Conservation (phyloP, 352 stramenopile species). For the Phytophthora niederhauseri region DNA sequence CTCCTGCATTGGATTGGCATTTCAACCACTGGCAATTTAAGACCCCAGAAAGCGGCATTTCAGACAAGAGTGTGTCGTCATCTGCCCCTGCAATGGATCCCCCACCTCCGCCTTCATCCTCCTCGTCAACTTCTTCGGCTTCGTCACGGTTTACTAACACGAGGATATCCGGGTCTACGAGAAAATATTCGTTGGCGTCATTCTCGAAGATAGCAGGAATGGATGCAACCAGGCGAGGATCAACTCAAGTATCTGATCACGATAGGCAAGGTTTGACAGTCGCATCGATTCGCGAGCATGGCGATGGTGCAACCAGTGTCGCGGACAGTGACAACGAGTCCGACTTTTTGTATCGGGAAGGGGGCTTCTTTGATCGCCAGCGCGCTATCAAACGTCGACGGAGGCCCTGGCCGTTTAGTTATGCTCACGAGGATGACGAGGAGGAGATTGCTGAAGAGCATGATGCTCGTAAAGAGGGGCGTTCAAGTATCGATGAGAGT, state of each 20-base stretch:
- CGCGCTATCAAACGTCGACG: constrained; percentile 61
- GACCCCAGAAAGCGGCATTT: constrained; percentile 24
- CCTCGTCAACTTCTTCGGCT: constrained; percentile 38
- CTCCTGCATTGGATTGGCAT: constrained; percentile 79
- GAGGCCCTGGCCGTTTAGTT: constrained; percentile 64
- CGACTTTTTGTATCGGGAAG: constrained; percentile 79
- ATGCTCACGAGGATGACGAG: constrained; percentile 42
- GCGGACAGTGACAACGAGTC: constrained; percentile 43
- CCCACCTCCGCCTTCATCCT: constrained; percentile 30
- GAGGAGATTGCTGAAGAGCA: constrained; percentile 29
- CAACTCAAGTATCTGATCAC: constrained; percentile 17
- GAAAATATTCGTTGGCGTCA: constrained; percentile 61
- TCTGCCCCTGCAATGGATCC: constrained; percentile 25
- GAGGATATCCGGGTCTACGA: constrained; percentile 35
- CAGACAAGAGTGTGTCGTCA: constrained; percentile 18
- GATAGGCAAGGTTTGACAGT: constrained; percentile 20
- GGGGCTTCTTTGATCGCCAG: constrained; percentile 84
- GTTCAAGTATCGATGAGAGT: constrained; percentile 11
- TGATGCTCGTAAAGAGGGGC: constrained; percentile 19
- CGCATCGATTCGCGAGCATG: constrained; percentile 33
- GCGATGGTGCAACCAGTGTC: constrained; percentile 18
- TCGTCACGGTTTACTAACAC: constrained; percentile 37
- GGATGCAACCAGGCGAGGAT: constrained; percentile 24
- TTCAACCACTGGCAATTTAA: constrained; percentile 70
- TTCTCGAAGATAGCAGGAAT: constrained; percentile 63